Evolutionary conservation across 2,329 filamentous ascomycete species (phyloP).

Genomic region (Xylariaceae sp.): DNA sequence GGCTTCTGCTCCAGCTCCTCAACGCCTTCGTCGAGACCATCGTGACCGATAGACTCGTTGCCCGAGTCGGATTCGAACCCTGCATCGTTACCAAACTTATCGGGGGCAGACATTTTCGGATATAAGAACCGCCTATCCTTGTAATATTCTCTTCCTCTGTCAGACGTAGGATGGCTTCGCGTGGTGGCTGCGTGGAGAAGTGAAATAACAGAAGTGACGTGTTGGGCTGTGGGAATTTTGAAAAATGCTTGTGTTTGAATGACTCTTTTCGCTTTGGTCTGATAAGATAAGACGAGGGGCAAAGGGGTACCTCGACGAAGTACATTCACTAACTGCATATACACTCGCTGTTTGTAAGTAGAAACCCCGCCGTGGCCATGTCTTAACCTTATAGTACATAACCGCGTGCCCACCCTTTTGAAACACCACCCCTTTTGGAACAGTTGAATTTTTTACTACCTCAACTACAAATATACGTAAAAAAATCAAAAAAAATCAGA

Average conservation of each 20-base stretch:
- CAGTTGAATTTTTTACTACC: no score
- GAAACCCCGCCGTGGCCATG: neutral
- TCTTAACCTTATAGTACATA: no score
- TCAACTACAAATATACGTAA: no score
- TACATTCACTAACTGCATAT: neutral
- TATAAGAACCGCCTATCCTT: neutral
- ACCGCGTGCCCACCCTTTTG: no score
- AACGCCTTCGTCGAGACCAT: conserved; percentile 56
- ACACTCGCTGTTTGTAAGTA: no score
- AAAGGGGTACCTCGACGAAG: neutral
- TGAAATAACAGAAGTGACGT: conserved; percentile 21
- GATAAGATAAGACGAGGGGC: conserved; percentile 34
- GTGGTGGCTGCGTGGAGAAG: neutral
- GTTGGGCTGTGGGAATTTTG: conserved; percentile 28
- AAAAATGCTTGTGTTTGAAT: conserved; percentile 29
- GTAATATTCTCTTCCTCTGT: neutral
- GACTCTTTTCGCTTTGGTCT: conserved; percentile 20
- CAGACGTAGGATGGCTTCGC: neutral
- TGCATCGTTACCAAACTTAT: conserved; percentile 72
- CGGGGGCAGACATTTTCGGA: conserved; percentile 55
- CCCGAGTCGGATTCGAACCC: conserved; percentile 71
- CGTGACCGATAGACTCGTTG: conserved; percentile 61
- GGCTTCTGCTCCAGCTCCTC: conserved; percentile 67
- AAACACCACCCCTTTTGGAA: no score
- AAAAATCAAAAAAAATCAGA: no score